Evolutionary conservation across 2,329 filamentous ascomycete species (phyloP).

Genomic region (Apiospora sp.): DNA sequence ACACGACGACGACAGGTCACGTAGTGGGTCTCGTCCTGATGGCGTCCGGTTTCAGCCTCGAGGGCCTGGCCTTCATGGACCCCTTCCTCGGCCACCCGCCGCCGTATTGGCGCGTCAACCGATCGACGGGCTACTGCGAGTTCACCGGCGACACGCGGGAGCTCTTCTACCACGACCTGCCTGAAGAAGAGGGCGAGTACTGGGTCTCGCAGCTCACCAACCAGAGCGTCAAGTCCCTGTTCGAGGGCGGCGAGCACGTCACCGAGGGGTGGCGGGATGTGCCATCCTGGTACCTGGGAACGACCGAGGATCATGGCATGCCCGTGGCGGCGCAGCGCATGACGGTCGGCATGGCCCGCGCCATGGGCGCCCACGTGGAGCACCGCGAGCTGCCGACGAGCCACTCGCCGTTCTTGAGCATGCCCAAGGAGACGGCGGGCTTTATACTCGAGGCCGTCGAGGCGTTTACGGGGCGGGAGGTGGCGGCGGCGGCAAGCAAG

Average conservation of each 20-base stretch:
- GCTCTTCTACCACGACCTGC: conserved; percentile 60
- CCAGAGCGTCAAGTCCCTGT: conserved; percentile 54
- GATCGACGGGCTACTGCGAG: conserved; percentile 50
- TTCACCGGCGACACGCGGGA: conserved; percentile 46
- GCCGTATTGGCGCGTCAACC: conserved; percentile 19
- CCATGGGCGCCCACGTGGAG: conserved; percentile 46
- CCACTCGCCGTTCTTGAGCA: conserved; percentile 59
- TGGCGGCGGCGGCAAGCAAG: conserved; percentile 32
- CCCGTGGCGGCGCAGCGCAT: conserved; percentile 50
- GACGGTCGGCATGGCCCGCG: conserved; percentile 48
- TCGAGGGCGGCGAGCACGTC: conserved; percentile 51
- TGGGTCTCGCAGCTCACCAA: conserved; percentile 51
- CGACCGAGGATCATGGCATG: conserved; percentile 44
- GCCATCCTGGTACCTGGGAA: not conserved
- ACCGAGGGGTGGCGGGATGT: conserved; percentile 56
- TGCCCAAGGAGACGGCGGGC: conserved; percentile 47
- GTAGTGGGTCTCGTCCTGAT: not conserved
- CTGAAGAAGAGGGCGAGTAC: conserved; percentile 49
- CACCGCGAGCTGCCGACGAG: conserved; percentile 52
- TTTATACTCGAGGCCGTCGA: conserved; percentile 43
- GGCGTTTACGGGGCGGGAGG: conserved; percentile 29
- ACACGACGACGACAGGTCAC: not conserved
- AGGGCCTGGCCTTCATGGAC: conserved; percentile 11
- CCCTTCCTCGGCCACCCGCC: not conserved
- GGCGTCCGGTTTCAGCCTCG: conserved; percentile 13